These are phyloP conservation scores for Cutaneotrichosporon dermatis DNA, from an alignment of 1,284 basidiomycete genomes.

Conservation along the genomic window DNA sequence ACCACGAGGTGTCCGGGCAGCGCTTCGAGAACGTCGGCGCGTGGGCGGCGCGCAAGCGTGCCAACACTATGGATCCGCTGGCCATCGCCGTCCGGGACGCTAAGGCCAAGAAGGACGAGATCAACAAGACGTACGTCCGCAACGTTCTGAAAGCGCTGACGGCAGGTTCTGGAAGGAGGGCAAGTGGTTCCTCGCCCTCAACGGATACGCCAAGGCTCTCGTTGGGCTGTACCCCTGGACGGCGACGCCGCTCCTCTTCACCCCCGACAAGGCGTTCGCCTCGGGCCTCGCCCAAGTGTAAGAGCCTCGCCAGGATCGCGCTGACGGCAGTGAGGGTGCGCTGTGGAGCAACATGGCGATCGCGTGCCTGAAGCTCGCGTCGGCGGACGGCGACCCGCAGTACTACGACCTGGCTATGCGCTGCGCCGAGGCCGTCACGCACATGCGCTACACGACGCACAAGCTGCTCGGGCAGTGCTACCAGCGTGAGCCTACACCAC, in stretches of 20 bases:
- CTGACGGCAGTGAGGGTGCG: not conserved
- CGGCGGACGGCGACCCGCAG: not conserved
- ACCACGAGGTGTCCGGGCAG: too few species aligned
- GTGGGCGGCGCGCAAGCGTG: too few species aligned
- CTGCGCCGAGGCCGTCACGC: not conserved
- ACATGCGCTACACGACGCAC: not conserved
- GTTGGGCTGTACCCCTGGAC: slow-evolving; percentile 1
- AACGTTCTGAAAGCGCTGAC: too few species aligned
- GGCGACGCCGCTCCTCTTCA: slow-evolving; percentile 1
- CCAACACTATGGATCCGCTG: too few species aligned
- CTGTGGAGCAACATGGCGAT: not conserved
- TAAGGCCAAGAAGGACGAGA: too few species aligned
- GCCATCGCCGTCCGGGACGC: too few species aligned
- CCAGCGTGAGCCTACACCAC: too few species aligned
- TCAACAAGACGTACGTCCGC: too few species aligned
- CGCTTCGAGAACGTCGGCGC: too few species aligned
- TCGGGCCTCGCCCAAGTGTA: not conserved
- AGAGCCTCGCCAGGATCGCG: not conserved
- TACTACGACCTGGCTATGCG: not conserved
- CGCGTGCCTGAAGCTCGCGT: not conserved
- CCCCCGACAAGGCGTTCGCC: not conserved
- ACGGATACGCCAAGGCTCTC: not conserved
- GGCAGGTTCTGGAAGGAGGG: too few species aligned
- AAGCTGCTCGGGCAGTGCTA: too few species aligned
- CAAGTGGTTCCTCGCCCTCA: too few species aligned